These are phyloP conservation scores for Picochlorum costavermella DNA, from an alignment of 139 green algal genomes.

Conservation along the genomic window DNA sequence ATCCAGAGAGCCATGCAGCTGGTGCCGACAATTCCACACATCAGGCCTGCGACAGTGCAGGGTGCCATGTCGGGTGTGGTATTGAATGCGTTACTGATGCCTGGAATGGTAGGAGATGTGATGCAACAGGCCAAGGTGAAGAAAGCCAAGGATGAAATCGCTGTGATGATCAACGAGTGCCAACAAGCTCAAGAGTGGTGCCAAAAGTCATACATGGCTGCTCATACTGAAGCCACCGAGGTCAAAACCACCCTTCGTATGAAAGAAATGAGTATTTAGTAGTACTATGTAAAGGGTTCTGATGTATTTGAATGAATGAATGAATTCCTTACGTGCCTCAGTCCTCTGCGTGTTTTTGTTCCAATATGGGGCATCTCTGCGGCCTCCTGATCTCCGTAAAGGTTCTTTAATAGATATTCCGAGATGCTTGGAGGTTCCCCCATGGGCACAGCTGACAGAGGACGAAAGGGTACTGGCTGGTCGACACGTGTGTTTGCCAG, in stretches of 20 bases:
- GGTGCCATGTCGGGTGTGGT: constrained; percentile 7
- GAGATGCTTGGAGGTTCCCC: not conserved
- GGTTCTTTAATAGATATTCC: too few relatives aligned
- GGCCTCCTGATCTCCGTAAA: too few relatives aligned
- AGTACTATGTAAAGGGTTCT: too few relatives aligned
- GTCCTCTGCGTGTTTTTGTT: too few relatives aligned
- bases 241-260: not conserved
- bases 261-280: not conserved
- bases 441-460: not conserved
- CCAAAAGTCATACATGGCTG: not conserved
- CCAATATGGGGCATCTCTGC: too few relatives aligned
- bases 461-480: not conserved
- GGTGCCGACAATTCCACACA: constrained; percentile 2
- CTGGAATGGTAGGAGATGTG: constrained; percentile 4
- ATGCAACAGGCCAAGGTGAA: constrained; percentile 10
- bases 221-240: constrained; percentile 1
- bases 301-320: too few relatives aligned
- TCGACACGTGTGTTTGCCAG: not conserved
- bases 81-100: constrained; percentile 4
- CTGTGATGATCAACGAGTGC: not conserved
- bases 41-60: constrained; percentile 1
- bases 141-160: not conserved
- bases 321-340: too few relatives aligned
- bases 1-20: not conserved
- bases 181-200: constrained; percentile 5